phyloP scores from a whole-genome alignment of 208 protist genomes.

The Trypanosoma platydactyli region DNA sequence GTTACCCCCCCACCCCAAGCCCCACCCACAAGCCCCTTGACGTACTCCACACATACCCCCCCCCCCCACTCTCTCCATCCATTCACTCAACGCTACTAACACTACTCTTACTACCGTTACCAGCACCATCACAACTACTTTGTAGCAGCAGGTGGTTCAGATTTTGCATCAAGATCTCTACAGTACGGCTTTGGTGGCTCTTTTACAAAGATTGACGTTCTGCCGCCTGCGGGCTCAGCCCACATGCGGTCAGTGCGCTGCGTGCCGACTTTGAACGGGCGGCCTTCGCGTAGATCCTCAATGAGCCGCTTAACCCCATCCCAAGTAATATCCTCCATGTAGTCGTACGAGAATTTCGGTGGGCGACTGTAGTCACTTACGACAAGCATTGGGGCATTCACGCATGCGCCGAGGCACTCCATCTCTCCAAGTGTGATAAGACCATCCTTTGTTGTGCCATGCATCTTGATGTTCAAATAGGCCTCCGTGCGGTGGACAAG shows the following conservation, averaged over 20 bases:
- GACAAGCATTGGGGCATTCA: conserved; percentile 93
- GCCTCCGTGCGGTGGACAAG: conserved; percentile 76
- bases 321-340: conserved; percentile 89
- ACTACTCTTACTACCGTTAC: not conserved
- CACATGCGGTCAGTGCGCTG: conserved; percentile 66
- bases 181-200: conserved; percentile 83
- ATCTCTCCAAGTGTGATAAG: conserved; percentile 93
- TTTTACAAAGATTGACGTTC: conserved; percentile 86
- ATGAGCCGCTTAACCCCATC: conserved; percentile 82
- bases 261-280: conserved; percentile 74
- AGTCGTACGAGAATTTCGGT: conserved; percentile 89
- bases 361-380: conserved; percentile 91
- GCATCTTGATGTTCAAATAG: conserved; percentile 85
- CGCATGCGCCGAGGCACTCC: conserved; percentile 94
- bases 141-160: conserved; percentile 31
- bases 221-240: conserved; percentile 76
- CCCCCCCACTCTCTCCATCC: not conserved
- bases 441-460: conserved; percentile 83
- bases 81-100: not conserved
- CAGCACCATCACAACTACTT: conserved; percentile 48
- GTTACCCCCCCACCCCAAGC: not conserved
- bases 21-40: not conserved
- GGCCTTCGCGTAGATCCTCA: conserved; percentile 73
- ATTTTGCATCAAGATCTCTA: conserved; percentile 73
- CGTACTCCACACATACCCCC: not conserved